Conservation (phyloP, 108 stramenopile species). For the Skeletonema grethae region DNA sequence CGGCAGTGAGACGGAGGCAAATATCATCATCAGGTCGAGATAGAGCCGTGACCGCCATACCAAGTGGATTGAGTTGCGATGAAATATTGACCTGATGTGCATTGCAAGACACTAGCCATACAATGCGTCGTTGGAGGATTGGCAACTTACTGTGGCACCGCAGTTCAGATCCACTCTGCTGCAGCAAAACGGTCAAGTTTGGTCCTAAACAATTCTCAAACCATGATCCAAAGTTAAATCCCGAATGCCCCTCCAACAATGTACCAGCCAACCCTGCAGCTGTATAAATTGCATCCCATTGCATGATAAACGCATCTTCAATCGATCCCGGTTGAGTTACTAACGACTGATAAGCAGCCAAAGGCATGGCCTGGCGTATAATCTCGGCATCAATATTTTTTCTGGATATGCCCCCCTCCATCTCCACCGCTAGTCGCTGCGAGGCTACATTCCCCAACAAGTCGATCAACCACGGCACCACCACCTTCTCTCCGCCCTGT, state of each 20-base stretch:
- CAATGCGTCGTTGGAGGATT: conserved; percentile 38
- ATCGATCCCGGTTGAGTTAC: neutral
- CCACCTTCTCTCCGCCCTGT: neutral
- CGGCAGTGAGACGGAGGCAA: conserved; percentile 29
- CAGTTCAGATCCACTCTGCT: neutral
- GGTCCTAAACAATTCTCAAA: conserved; percentile 33
- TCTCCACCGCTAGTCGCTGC: conserved; percentile 23
- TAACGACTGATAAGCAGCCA: conserved; percentile 2
- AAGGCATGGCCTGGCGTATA: conserved; percentile 24
- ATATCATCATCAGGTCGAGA: conserved; percentile 11
- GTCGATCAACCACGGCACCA: conserved; percentile 31
- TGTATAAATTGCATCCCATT: conserved; percentile 47
- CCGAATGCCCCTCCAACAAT: conserved; percentile 24
- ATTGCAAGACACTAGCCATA: conserved; percentile 46
- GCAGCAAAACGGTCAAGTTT: conserved; percentile 16
- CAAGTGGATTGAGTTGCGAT: conserved; percentile 26
- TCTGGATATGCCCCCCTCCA: conserved; percentile 11
- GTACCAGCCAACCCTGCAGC: conserved; percentile 32
- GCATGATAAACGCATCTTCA: conserved; percentile 17
- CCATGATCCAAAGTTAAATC: conserved; percentile 34
- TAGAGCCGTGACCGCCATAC: conserved; percentile 20
- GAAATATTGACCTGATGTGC: conserved; percentile 25
- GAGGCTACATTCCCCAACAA: conserved; percentile 29
- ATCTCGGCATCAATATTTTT: neutral
- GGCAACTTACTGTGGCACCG: conserved; percentile 16